These are phyloP conservation scores for Phytophthora kernoviae DNA, from an alignment of 352 stramenopile species.

Conservation along the genomic window DNA sequence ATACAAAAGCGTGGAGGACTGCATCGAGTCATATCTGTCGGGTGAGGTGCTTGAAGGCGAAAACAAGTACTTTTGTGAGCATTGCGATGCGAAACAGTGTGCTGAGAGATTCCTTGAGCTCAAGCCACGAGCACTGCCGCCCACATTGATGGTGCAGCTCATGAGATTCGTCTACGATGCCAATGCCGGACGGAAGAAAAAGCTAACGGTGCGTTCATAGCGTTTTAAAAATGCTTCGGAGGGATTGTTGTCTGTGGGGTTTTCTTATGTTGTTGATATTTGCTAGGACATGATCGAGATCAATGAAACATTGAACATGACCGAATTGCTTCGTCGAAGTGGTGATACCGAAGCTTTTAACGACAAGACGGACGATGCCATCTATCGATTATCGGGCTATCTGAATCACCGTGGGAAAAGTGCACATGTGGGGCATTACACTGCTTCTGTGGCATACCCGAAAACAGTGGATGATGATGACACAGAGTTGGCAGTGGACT, in stretches of 20 bases:
- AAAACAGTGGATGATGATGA: slow-evolving; percentile 12
- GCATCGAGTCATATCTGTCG: slow-evolving; percentile 72
- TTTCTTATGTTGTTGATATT: background rate
- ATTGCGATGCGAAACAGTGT: slow-evolving; percentile 76
- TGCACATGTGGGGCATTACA: slow-evolving; percentile 87
- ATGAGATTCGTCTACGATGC: slow-evolving; percentile 89
- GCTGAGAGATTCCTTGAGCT: slow-evolving; percentile 79
- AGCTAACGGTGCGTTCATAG: slow-evolving; percentile 65
- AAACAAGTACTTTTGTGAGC: slow-evolving; percentile 88
- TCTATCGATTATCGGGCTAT: slow-evolving; percentile 80
- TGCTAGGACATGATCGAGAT: slow-evolving; percentile 86
- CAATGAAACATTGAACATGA: slow-evolving; percentile 80
- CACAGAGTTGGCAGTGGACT: slow-evolving; percentile 33
- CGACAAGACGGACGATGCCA: slow-evolving; percentile 33
- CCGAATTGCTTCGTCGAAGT: slow-evolving; percentile 53
- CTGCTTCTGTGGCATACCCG: slow-evolving; percentile 73
- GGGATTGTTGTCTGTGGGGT: background rate
- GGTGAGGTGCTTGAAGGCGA: slow-evolving; percentile 80
- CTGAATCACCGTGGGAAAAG: slow-evolving; percentile 85
- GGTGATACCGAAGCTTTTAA: slow-evolving; percentile 47
- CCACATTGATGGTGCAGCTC: slow-evolving; percentile 81
- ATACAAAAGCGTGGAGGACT: slow-evolving; percentile 72
- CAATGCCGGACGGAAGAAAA: slow-evolving; percentile 77
- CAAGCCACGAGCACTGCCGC: slow-evolving; percentile 53
- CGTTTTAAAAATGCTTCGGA: background rate